These are phyloP conservation scores for Phaffia rhodozyma DNA, from an alignment of 1,284 basidiomycete species.

Conservation along the genomic window DNA sequence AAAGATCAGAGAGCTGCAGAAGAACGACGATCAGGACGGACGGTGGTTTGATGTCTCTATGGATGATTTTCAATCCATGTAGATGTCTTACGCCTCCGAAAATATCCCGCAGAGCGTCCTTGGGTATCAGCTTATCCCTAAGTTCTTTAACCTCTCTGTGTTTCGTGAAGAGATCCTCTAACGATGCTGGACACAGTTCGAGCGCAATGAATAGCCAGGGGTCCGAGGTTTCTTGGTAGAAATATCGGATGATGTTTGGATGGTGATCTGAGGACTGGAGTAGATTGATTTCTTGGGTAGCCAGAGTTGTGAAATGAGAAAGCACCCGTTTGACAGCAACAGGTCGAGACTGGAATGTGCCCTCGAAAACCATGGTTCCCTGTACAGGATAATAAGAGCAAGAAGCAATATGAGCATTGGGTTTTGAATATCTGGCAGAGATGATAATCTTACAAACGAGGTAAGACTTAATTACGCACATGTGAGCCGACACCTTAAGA, in stretches of 20 bases:
- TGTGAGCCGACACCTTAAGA: conserved; percentile 31
- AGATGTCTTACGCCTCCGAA: conserved; percentile 78
- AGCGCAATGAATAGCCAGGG: conserved; percentile 96
- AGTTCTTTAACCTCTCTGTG: conserved; percentile 50
- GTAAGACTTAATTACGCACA: conserved; percentile 42
- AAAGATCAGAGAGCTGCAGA: background rate
- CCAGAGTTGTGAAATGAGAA: conserved; percentile 89
- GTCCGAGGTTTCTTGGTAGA: conserved; percentile 85
- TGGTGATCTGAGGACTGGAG: conserved; percentile 96
- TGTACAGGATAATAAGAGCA: background rate
- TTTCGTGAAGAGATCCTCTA: conserved; percentile 82
- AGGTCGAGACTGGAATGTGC: conserved; percentile 85
- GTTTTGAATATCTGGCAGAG: background rate
- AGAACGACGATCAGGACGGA: conserved; percentile 22
- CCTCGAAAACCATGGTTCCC: background rate
- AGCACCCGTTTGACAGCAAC: conserved; percentile 95
- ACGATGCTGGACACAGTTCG: conserved; percentile 86
- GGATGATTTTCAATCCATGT: conserved; percentile 89
- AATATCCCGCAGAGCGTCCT: conserved; percentile 77
- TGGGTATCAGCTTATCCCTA: conserved; percentile 70
- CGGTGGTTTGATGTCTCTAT: conserved; percentile 96
- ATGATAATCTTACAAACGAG: background rate
- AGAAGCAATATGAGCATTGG: background rate
- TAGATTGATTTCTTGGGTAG: conserved; percentile 84
- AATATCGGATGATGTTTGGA: conserved; percentile 95